A percentile compares a stretch with the other conserved stretches of the same genome.
Conservation (phyloP, 805 yeast species). For the Debaryomyces maramus region DNA sequence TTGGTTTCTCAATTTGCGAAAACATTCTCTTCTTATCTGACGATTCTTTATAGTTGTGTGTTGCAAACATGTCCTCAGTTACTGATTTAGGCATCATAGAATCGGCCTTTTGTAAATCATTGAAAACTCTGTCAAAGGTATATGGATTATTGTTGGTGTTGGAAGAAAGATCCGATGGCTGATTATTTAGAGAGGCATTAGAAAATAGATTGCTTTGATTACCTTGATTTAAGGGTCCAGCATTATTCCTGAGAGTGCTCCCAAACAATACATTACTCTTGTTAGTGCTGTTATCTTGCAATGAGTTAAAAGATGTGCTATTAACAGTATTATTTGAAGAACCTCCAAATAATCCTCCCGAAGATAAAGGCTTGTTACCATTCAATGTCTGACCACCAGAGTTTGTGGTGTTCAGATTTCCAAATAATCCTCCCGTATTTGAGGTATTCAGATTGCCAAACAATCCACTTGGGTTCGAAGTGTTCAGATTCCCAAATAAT, state of each 20-base stretch:
- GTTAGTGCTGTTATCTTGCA: neutral
- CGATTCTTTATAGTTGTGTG: slow-evolving; percentile 8
- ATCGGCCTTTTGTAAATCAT: slow-evolving; percentile 18
- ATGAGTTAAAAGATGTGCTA: slow-evolving; percentile 5
- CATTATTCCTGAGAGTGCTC: slow-evolving; percentile 1
- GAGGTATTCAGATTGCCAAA: slow-evolving; percentile 17
- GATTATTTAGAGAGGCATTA: neutral
- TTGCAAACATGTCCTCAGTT: slow-evolving; percentile 27
- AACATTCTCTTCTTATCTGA: slow-evolving; percentile 17
- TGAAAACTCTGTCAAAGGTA: slow-evolving; percentile 25
- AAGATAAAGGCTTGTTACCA: slow-evolving; percentile 5
- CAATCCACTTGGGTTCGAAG: slow-evolving; percentile 10
- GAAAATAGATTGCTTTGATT: neutral
- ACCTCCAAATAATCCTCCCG: slow-evolving; percentile 22
- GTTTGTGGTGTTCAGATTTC: slow-evolving; percentile 12
- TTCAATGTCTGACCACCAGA: slow-evolving; percentile 5
- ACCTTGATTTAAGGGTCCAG: neutral
- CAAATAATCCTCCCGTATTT: slow-evolving; percentile 21
- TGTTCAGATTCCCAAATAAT: slow-evolving; percentile 17
- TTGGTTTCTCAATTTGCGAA: slow-evolving; percentile 15
- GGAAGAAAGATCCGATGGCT: slow-evolving; percentile 1
- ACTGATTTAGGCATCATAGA: slow-evolving; percentile 34
- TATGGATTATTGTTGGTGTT: slow-evolving; percentile 26
- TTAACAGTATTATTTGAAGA: slow-evolving; percentile 11
- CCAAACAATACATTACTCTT: slow-evolving; percentile 12